A percentile compares a stretch with the other conserved stretches of the same genome.
Conservation (phyloP, 768 basidiomycete genomes). For the Tephrocybe sp. region DNA sequence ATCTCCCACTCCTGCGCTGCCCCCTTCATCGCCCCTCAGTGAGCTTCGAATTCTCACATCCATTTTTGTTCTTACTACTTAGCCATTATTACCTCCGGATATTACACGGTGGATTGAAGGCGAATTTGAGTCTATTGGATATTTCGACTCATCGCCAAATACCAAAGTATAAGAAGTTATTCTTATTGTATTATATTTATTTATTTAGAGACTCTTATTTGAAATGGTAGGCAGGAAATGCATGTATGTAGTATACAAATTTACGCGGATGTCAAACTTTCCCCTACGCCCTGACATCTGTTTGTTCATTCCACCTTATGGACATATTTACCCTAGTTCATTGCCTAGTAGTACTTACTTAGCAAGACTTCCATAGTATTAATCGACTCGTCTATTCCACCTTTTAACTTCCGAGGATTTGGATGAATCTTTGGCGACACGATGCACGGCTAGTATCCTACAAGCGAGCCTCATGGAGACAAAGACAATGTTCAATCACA, state of each 20-base stretch:
- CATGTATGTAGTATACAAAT: constrained; percentile 17
- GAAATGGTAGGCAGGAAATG: constrained; percentile 7
- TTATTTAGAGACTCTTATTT: constrained; percentile 9
- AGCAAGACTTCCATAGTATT: constrained; percentile 4
- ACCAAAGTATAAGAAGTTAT: constrained; percentile 17
- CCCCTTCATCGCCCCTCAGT: constrained; percentile 1
- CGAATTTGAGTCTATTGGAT: constrained; percentile 12
- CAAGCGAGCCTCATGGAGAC: constrained; percentile 10
- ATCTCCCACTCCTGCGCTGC: constrained; percentile 4
- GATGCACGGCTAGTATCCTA: constrained; percentile 1
- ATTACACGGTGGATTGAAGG: constrained; percentile 8
- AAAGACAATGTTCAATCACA: constrained; percentile 1
- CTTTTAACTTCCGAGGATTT: constrained; percentile 12
- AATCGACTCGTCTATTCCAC: not conserved
- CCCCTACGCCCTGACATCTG: constrained; percentile 7
- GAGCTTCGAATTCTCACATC: constrained; percentile 12
- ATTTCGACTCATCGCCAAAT: constrained; percentile 10
- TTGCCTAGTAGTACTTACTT: not conserved
- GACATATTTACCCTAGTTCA: not conserved
- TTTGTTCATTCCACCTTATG: constrained; percentile 4
- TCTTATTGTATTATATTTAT: constrained; percentile 21
- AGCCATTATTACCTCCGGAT: constrained; percentile 4
- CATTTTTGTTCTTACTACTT: constrained; percentile 11
- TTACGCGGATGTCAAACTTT: constrained; percentile 13
- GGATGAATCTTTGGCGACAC: not conserved